Evolutionary conservation across 2,329 filamentous ascomycete species (phyloP).

Genomic region (Cladobotryum mycophilum): DNA sequence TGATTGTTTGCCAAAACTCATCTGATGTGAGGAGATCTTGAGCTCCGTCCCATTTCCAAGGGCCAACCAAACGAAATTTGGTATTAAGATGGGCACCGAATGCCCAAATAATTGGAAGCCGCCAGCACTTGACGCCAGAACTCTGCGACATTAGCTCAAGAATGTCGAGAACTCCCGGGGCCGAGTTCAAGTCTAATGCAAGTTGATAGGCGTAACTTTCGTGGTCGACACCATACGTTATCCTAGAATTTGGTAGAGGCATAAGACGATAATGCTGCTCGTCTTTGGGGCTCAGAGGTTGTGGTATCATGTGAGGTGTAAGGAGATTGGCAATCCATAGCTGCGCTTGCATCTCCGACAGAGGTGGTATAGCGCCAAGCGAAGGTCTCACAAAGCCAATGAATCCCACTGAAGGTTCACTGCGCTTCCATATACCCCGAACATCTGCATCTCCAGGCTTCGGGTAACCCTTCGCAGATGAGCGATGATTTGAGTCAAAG

Average conservation of each 20-base stretch:
- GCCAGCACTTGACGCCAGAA: slow-evolving; percentile 11
- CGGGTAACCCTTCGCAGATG: slow-evolving; percentile 25
- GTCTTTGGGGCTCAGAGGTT: slow-evolving; percentile 24
- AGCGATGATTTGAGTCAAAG: slow-evolving; percentile 16
- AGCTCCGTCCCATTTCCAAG: slow-evolving; percentile 29
- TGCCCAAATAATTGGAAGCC: slow-evolving; percentile 30
- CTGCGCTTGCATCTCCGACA: slow-evolving; percentile 40
- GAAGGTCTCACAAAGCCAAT: slow-evolving; percentile 40
- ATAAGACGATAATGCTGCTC: slow-evolving; percentile 35
- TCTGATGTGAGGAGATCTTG: slow-evolving; percentile 13
- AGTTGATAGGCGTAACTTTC: slow-evolving; percentile 42
- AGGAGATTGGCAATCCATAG: slow-evolving; percentile 36
- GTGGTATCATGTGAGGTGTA: slow-evolving; percentile 12
- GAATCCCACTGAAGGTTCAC: slow-evolving; percentile 34
- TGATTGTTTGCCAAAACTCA: slow-evolving; percentile 19
- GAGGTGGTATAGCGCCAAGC: slow-evolving; percentile 39
- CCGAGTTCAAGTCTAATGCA: slow-evolving; percentile 36
- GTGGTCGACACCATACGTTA: slow-evolving; percentile 38
- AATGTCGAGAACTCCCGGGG: slow-evolving; percentile 28
- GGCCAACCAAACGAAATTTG: slow-evolving; percentile 36
- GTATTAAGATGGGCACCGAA: slow-evolving; percentile 36
- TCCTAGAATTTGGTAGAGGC: slow-evolving; percentile 22
- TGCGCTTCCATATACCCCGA: slow-evolving; percentile 40
- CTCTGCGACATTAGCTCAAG: slow-evolving; percentile 19
- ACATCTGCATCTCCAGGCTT: slow-evolving; percentile 42